Evolutionary conservation across 2,329 filamentous ascomycete genomes (phyloP).

Genomic region (Aureobasidium sp.): DNA sequence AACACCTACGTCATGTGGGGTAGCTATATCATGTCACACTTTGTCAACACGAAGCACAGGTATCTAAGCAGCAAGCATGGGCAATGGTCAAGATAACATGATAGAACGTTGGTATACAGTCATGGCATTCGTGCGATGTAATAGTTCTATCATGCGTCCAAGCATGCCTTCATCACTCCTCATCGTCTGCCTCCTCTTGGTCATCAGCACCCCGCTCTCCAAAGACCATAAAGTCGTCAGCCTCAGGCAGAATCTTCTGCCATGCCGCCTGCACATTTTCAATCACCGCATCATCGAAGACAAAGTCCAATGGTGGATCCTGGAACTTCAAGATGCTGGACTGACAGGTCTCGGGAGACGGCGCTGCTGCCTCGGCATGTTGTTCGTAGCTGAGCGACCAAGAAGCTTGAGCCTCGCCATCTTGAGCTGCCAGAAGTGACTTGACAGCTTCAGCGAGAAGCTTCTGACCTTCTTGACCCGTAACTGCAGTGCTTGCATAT

Average conservation of each 20-base stretch:
- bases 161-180: background rate
- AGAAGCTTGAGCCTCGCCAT: slow-evolving; percentile 33
- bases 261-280: slow-evolving; percentile 61
- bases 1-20: slow-evolving; percentile 4
- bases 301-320: slow-evolving; percentile 52
- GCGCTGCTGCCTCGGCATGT: slow-evolving; percentile 21
- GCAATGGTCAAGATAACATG: background rate
- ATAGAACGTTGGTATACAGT: background rate
- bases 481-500: slow-evolving; percentile 42
- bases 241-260: slow-evolving; percentile 49
- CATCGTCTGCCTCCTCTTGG: slow-evolving; percentile 44
- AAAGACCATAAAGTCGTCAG: slow-evolving; percentile 64
- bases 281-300: slow-evolving; percentile 64
- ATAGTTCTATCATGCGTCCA: background rate
- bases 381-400: slow-evolving; percentile 49
- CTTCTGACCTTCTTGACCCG: slow-evolving; percentile 26
- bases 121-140: background rate
- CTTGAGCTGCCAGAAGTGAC: slow-evolving; percentile 29
- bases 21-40: background rate
- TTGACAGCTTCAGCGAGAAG: slow-evolving; percentile 35
- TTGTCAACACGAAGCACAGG: background rate
- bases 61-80: background rate
- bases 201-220: slow-evolving; percentile 58
- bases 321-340: slow-evolving; percentile 48
- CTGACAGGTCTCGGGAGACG: slow-evolving; percentile 20